phyloP scores from a whole-genome alignment of 805 yeast genomes.

The Hanseniaspora hatyaiensis region DNA sequence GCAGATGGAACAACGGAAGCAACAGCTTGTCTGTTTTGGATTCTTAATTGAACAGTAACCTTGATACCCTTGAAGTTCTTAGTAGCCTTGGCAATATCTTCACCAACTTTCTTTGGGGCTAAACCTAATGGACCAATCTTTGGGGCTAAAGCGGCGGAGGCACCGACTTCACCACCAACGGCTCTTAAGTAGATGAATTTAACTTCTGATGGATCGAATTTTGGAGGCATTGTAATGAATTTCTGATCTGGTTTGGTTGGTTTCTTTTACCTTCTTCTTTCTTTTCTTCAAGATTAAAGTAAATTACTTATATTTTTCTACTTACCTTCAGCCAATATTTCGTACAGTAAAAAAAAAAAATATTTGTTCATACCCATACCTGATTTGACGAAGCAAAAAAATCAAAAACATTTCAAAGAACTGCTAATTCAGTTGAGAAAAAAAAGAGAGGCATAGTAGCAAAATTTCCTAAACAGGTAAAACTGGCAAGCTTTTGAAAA shows the following conservation, averaged over 20 bases:
- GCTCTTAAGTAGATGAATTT: conserved; percentile 98
- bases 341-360: neutral
- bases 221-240: conserved; percentile 71
- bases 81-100: conserved; percentile 99
- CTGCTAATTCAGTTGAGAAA: no score
- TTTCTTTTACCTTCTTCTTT: neutral
- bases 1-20: conserved; percentile 99
- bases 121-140: conserved; percentile 99
- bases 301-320: neutral
- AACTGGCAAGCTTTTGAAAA: no score
- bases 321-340: neutral
- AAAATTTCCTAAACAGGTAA: no score
- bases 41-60: conserved; percentile 96
- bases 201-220: conserved; percentile 97
- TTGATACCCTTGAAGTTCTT: conserved; percentile 97
- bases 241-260: conserved; percentile 18
- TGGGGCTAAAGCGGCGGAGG: conserved; percentile 98
- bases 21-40: conserved; percentile 99
- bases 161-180: conserved; percentile 99
- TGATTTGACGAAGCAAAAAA: no score
- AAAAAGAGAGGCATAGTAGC: no score
- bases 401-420: no score
- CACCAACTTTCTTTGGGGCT: conserved; percentile 99
- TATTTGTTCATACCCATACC: no score
- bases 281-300: neutral